phyloP scores from a whole-genome alignment of 1,284 basidiomycete species.

The Rhodotorula sp. region DNA sequence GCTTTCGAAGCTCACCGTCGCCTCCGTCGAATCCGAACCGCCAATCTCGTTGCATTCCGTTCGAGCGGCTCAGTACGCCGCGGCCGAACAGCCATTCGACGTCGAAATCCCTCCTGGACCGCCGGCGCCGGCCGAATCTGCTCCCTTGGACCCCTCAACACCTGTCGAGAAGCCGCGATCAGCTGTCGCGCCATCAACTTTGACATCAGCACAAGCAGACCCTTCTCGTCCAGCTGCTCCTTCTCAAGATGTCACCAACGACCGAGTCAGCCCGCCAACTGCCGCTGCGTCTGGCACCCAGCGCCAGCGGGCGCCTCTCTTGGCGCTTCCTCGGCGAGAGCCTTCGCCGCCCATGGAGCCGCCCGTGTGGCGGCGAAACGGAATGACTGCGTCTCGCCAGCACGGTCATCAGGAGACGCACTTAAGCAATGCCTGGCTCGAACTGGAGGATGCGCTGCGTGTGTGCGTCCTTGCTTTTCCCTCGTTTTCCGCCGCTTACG shows the following conservation, averaged over 20 bases:
- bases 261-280: background rate
- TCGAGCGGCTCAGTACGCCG: background rate
- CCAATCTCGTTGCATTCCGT: background rate
- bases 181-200: too few species aligned
- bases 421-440: slow-evolving; percentile 31
- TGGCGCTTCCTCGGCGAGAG: too few species aligned
- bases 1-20: slow-evolving; percentile 17
- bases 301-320: too few species aligned
- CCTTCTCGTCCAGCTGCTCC: background rate
- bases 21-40: background rate
- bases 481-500: background rate
- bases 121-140: background rate
- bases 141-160: background rate
- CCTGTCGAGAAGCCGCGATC: too few species aligned
- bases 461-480: slow-evolving; percentile 20
- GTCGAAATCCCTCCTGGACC: background rate
- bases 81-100: background rate
- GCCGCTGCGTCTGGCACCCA: too few species aligned
- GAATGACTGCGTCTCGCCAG: background rate
- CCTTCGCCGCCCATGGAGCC: too few species aligned
- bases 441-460: slow-evolving; percentile 24
- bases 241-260: background rate
- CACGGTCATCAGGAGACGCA: slow-evolving; percentile 13
- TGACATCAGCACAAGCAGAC: too few species aligned
- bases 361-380: background rate